A percentile compares a stretch with the other conserved stretches of the same genome.
These are phyloP conservation scores for Plasmopara viticola DNA, from an alignment of 352 stramenopile genomes.

Conservation along the genomic window DNA sequence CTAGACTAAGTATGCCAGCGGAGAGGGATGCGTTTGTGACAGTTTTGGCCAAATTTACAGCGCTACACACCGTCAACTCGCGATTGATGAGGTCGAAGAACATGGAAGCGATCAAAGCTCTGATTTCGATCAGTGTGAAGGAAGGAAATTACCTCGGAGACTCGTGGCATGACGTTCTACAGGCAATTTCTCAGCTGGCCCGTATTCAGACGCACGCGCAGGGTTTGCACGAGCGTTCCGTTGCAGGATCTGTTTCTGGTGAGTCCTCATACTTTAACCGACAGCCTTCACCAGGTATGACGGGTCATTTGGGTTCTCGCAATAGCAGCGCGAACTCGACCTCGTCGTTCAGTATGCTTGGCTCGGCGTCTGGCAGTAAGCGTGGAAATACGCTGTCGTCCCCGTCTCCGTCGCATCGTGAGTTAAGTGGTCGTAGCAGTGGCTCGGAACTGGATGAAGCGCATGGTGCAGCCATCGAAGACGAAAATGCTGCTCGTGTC, in stretches of 20 bases:
- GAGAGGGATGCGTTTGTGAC: conserved; percentile 95
- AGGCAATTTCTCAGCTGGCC: conserved; percentile 96
- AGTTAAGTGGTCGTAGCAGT: conserved; percentile 24
- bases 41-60: conserved; percentile 94
- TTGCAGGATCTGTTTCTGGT: conserved; percentile 11
- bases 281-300: conserved; percentile 26
- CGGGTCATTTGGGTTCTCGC: conserved; percentile 19
- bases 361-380: conserved; percentile 19
- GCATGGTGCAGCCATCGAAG: conserved; percentile 70
- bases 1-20: conserved; percentile 84
- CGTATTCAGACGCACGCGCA: conserved; percentile 94
- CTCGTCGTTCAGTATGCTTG: conserved; percentile 26
- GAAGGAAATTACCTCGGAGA: conserved; percentile 96
- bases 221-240: conserved; percentile 54
- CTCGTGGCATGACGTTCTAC: conserved; percentile 94
- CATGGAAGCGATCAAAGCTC: conserved; percentile 94
- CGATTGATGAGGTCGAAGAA: conserved; percentile 95
- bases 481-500: conserved; percentile 80
- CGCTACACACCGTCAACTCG: conserved; percentile 89
- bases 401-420: conserved; percentile 50
- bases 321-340: conserved; percentile 26
- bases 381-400: conserved; percentile 25
- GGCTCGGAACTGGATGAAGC: conserved; percentile 39
- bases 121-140: conserved; percentile 95
- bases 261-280: conserved; percentile 82